Conservation (phyloP, 1,284 basidiomycete species). For the Cryptococcus hybrid region DNA sequence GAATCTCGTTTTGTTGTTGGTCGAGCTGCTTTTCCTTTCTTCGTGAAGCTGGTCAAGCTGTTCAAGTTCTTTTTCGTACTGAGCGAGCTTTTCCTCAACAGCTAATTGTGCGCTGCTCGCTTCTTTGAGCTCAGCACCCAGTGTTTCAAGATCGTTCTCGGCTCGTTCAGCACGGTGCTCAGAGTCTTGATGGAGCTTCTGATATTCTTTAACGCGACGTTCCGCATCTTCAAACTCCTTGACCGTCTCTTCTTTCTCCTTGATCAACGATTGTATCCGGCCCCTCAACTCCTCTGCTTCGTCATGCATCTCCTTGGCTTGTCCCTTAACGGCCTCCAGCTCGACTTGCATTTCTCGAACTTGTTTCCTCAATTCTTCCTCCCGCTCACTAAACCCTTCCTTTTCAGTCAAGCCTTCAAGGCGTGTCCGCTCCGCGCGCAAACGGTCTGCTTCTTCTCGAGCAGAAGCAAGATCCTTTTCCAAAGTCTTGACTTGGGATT, state of each 20-base stretch:
- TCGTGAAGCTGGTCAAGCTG: constrained; percentile 2
- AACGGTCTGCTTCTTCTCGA: constrained; percentile 9
- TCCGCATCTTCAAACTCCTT: constrained; percentile 2
- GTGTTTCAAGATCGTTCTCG: constrained; percentile 2
- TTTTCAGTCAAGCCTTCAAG: constrained; percentile 5
- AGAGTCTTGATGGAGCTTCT: constrained; percentile 5
- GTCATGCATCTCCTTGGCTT: not conserved
- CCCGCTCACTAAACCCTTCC: constrained; percentile 1
- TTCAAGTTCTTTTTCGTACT: constrained; percentile 8
- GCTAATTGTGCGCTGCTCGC: constrained; percentile 12
- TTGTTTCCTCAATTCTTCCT: constrained; percentile 15
- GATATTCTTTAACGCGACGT: constrained; percentile 7
- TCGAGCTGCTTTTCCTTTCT: constrained; percentile 3
- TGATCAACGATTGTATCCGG: constrained; percentile 3
- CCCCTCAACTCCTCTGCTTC: constrained; percentile 12
- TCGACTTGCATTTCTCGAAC: constrained; percentile 14
- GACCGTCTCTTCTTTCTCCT: constrained; percentile 12
- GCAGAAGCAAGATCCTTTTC: constrained; percentile 19
- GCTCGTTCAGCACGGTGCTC: not conserved
- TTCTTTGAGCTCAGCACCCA: constrained; percentile 11
- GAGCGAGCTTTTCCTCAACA: constrained; percentile 9
- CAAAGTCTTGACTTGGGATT: constrained; percentile 29
- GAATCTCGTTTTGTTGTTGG: constrained; percentile 18
- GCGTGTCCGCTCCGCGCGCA: constrained; percentile 8
- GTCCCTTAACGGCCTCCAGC: constrained; percentile 6